Conservation (phyloP, 257 asterid species). For the Anisodus acutangulus region DNA sequence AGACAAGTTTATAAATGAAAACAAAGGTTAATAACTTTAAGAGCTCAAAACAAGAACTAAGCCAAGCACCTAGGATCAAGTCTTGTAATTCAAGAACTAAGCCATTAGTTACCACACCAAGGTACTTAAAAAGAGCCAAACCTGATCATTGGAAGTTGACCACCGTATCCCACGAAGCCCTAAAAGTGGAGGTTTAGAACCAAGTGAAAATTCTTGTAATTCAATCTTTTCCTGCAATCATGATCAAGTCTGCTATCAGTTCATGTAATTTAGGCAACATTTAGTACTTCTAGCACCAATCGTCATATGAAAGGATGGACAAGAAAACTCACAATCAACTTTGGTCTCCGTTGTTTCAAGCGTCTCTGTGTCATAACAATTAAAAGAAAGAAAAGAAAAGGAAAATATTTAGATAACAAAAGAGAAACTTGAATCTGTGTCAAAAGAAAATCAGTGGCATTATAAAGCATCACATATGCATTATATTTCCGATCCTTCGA, state of each 20-base stretch:
- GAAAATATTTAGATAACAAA: neutral
- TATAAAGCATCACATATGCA: neutral
- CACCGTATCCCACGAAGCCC: slow-evolving; percentile 89
- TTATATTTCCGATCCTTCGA: neutral
- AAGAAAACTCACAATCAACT: slow-evolving; percentile 72
- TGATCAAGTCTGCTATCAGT: slow-evolving; percentile 28
- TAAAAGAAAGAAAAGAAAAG: slow-evolving; percentile 19
- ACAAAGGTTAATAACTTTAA: neutral
- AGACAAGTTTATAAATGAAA: slow-evolving; percentile 17
- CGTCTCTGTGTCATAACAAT: slow-evolving; percentile 68
- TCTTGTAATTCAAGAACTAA: too few relatives aligned
- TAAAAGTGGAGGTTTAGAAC: slow-evolving; percentile 80
- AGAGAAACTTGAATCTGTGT: neutral
- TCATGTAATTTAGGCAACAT: slow-evolving; percentile 18
- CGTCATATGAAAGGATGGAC: slow-evolving; percentile 19
- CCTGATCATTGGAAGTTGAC: slow-evolving; percentile 91
- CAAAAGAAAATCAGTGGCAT: neutral
- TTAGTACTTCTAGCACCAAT: slow-evolving; percentile 30
- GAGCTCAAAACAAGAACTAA: slow-evolving; percentile 17
- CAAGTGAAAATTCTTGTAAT: slow-evolving; percentile 83
- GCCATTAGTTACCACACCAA: neutral
- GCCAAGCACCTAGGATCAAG: neutral
- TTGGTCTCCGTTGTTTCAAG: slow-evolving; percentile 81
- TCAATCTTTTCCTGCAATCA: slow-evolving; percentile 81
- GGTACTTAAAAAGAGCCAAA: slow-evolving; percentile 47